Evolutionary conservation across 2,329 filamentous ascomycete genomes (phyloP), one percentile per base, ranked within the genome.

Genomic region (Aspergillus tanneri): DNA sequence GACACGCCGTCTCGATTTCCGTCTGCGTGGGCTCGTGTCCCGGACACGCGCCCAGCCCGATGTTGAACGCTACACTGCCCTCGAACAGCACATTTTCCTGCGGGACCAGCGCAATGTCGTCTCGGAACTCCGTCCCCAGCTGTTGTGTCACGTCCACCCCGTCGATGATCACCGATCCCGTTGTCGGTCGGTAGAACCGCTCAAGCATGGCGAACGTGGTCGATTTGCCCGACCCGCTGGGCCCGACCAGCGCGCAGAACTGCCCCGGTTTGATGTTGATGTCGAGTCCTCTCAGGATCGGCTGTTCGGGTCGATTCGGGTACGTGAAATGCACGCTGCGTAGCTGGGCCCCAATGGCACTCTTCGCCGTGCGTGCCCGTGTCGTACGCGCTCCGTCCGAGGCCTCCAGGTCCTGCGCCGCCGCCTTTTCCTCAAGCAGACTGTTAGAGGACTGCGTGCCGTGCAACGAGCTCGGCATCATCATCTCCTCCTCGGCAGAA

Each of bases 1-100:
- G 77, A 61, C 85, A 88, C 0, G 85, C 85, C 44, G 81, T 79
- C 53, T 84, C 76, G 37, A 88, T 83, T 38, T 87, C 84, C 7
- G 73, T 78, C 36, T 82, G 71, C 1, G 76, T 79, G 1, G 79
- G 79, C 25, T 78, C 75, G 32, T 77, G 71, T 10, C 74, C 77
- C 1, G 82, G 83, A 1, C 75, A 72, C 2, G 67, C 67, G n/a
- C 72, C 75, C 3, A 76, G 64, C 2, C 64, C 63, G 18, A 76
- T 63, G 50, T 77, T 78, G 64, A 75, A 77, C 14, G 64, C 67
- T n/a, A 77, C 70, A 22, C 61, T 73, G 2, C 74, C 75, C 44
- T 76, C 72, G 47, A 77, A 77, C 4, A 78, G 61, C 1, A 74
- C 70, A 40, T 70, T 74, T 14, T 76, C 72, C 50, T 77, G 75